Evolutionary conservation across 805 yeast genomes (phyloP).

Genomic region (Hanseniaspora lachancei): DNA sequence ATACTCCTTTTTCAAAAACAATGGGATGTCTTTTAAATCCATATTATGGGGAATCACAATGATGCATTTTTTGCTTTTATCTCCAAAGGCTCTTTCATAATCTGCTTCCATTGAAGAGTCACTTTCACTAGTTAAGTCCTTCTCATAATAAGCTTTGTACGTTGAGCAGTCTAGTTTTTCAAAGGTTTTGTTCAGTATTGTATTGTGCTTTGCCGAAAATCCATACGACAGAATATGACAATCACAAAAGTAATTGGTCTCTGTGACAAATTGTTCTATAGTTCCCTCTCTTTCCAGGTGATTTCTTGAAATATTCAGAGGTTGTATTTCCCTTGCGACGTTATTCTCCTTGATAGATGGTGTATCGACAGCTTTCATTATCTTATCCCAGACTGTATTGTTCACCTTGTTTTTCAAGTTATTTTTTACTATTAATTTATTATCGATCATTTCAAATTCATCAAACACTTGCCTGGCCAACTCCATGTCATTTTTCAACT

Average conservation of each 20-base stretch:
- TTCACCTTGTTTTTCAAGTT: slow-evolving; percentile 6
- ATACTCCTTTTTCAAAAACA: neutral
- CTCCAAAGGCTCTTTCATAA: neutral
- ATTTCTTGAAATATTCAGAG: neutral
- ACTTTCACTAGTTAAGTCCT: neutral
- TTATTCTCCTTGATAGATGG: neutral
- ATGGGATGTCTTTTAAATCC: neutral
- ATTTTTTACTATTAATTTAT: slow-evolving; percentile 6
- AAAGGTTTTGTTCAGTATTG: slow-evolving; percentile 3
- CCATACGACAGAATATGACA: slow-evolving; percentile 7
- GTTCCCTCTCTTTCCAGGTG: neutral
- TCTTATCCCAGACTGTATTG: slow-evolving; percentile 11
- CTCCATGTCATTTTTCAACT: neutral
- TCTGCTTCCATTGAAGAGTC: neutral
- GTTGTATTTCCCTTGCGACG: neutral
- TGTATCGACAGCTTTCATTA: neutral
- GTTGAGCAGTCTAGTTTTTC: neutral
- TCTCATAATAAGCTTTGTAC: neutral
- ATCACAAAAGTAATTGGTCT: slow-evolving; percentile 2
- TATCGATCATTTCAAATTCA: slow-evolving; percentile 11
- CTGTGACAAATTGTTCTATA: neutral
- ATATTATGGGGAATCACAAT: slow-evolving; percentile 1
- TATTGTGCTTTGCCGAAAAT: slow-evolving; percentile 2
- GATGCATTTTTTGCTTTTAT: neutral
- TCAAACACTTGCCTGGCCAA: slow-evolving; percentile 9